phyloP scores from a whole-genome alignment of 768 basidiomycete species.

The Cantharellus cinnabarinus region DNA sequence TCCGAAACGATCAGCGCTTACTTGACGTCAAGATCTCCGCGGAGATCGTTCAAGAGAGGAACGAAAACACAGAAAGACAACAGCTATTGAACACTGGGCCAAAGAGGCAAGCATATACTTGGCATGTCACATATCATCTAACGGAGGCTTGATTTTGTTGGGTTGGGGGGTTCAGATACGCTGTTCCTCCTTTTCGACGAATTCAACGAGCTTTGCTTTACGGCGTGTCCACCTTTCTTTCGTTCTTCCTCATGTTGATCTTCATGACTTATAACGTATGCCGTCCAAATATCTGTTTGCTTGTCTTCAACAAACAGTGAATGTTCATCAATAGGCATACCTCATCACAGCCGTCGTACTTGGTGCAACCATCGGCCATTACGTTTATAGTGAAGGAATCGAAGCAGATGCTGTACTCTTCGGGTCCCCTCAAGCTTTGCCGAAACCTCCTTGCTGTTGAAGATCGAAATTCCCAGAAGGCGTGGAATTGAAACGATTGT shows the following conservation, averaged over 20 bases:
- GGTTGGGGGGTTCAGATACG: neutral
- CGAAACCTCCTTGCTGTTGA: neutral
- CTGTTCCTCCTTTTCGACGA: neutral
- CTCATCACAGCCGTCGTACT: slow-evolving; percentile 63
- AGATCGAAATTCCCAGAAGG: neutral
- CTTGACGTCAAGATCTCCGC: slow-evolving; percentile 36
- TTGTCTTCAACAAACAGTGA: neutral
- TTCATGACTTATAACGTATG: slow-evolving; percentile 94
- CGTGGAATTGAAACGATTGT: neutral
- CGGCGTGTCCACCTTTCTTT: slow-evolving; percentile 53
- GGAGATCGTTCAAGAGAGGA: slow-evolving; percentile 22
- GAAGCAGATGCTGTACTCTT: slow-evolving; percentile 33
- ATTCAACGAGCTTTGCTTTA: slow-evolving; percentile 25
- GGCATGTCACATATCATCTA: too few relatives aligned
- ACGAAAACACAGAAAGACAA: slow-evolving; percentile 17
- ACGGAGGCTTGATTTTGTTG: too few relatives aligned
- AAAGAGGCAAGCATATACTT: too few relatives aligned
- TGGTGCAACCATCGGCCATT: slow-evolving; percentile 72
- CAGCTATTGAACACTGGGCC: too few relatives aligned
- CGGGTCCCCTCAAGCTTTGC: neutral
- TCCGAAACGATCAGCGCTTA: slow-evolving; percentile 38
- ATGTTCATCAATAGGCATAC: slow-evolving; percentile 39
- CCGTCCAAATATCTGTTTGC: slow-evolving; percentile 2
- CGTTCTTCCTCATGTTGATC: slow-evolving; percentile 84
- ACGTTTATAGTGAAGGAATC: slow-evolving; percentile 45